A percentile compares a stretch with the other conserved stretches of the same genome.
Conservation (phyloP, 768 basidiomycete genomes). For the Lactifluus pinguis region DNA sequence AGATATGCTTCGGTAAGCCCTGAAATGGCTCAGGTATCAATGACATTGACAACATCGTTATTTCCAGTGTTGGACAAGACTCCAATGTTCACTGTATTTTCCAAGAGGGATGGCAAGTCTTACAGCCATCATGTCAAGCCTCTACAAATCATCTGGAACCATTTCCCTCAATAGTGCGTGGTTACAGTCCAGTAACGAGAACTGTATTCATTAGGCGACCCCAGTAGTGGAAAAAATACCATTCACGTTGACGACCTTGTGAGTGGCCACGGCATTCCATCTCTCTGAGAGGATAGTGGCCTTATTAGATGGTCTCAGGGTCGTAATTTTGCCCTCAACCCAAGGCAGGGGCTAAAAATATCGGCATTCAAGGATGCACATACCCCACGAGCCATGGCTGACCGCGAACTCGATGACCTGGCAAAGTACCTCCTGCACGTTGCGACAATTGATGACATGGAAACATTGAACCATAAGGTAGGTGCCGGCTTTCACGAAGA, state of each 20-base stretch:
- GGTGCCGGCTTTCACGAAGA: constrained; percentile 14
- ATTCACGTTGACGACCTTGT: constrained; percentile 86
- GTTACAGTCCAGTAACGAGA: not conserved
- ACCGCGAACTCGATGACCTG: constrained; percentile 64
- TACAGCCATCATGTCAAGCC: constrained; percentile 79
- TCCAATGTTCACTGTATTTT: constrained; percentile 84
- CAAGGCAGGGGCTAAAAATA: constrained; percentile 75
- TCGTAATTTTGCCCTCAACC: constrained; percentile 85
- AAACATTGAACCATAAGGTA: constrained; percentile 59
- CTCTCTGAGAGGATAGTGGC: not conserved
- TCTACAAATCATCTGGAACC: constrained; percentile 80
- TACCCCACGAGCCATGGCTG: constrained; percentile 49
- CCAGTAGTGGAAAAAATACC: constrained; percentile 59
- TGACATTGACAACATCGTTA: constrained; percentile 7
- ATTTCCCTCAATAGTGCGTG: constrained; percentile 68
- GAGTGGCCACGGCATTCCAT: constrained; percentile 17
- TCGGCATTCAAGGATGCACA: constrained; percentile 74
- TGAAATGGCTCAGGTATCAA: not conserved
- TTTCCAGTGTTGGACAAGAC: constrained; percentile 70
- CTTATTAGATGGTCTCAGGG: constrained; percentile 4
- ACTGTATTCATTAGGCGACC: not conserved
- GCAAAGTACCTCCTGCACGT: constrained; percentile 58
- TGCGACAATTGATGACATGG: constrained; percentile 51
- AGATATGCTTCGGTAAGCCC: constrained; percentile 18
- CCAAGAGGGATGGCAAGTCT: constrained; percentile 58